Evolutionary conservation across 139 green algal genomes (phyloP).

Genomic region (Dunaliella primolecta): DNA sequence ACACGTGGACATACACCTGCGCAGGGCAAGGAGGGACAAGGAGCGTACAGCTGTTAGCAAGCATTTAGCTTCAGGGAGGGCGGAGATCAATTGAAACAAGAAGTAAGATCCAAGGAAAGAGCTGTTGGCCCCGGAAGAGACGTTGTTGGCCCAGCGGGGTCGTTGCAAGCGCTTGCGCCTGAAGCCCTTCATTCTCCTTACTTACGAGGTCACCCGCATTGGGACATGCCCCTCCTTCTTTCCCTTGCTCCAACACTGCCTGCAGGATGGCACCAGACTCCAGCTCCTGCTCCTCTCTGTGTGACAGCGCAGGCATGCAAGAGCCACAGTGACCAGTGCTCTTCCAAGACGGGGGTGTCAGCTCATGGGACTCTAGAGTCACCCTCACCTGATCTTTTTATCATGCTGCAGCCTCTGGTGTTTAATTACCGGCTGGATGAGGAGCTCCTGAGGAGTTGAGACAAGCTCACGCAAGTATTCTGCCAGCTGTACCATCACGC

Average conservation of each 20-base stretch:
- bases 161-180: neutral
- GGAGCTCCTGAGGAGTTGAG: slow-evolving; percentile 21
- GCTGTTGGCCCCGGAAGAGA: neutral
- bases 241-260: slow-evolving; percentile 35
- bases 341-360: too few relatives aligned
- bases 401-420: slow-evolving; percentile 35
- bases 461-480: slow-evolving; percentile 37
- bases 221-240: slow-evolving; percentile 29
- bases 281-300: slow-evolving; percentile 65
- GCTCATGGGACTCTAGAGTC: too few relatives aligned
- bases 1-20: slow-evolving; percentile 43
- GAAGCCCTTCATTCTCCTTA: too few relatives aligned
- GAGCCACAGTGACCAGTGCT: too few relatives aligned
- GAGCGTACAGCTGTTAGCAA: too few relatives aligned
- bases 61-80: too few relatives aligned
- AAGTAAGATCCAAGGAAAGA: neutral
- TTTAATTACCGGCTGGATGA: slow-evolving; percentile 53
- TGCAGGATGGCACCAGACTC: slow-evolving; percentile 46
- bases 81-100: too few relatives aligned
- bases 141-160: neutral
- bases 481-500: too few relatives aligned
- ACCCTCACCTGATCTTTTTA: slow-evolving; percentile 41
- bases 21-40: too few relatives aligned
- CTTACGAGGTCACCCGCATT: slow-evolving; percentile 50
- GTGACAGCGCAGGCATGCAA: too few relatives aligned